These are phyloP conservation scores for Bryoglossum gracile DNA, from an alignment of 495 filamentous ascomycete genomes.

Conservation along the genomic window DNA sequence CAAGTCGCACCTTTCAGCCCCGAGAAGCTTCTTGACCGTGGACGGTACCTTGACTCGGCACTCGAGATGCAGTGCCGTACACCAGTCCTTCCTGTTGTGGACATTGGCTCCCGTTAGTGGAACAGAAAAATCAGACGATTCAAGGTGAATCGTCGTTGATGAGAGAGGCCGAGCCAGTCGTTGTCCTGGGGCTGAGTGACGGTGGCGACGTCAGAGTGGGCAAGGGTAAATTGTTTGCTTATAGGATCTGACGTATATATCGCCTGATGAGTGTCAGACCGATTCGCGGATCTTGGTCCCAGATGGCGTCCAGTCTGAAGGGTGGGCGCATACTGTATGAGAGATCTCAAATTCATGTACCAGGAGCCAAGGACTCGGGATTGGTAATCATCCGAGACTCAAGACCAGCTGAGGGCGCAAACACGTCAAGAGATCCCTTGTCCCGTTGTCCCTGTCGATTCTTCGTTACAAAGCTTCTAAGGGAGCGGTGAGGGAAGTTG, in stretches of 20 bases:
- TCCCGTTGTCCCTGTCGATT: not conserved
- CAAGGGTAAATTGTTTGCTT: conserved; percentile 7
- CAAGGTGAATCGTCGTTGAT: conserved; percentile 7
- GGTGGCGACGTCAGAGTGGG: conserved; percentile 2
- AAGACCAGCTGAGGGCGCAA: conserved; percentile 13
- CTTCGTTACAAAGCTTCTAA: not conserved
- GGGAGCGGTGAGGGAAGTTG: conserved; percentile 10
- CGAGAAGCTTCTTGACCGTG: no score
- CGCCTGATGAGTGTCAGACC: conserved; percentile 15
- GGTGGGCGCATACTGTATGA: not conserved
- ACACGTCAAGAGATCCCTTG: conserved; percentile 11
- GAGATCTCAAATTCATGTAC: conserved; percentile 15
- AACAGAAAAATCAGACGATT: conserved; percentile 11
- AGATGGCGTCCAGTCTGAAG: no score
- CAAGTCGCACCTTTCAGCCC: no score
- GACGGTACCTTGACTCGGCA: no score
- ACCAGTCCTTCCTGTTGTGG: no score
- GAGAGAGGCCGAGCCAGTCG: conserved; percentile 1
- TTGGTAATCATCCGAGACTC: conserved; percentile 15
- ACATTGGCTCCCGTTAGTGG: no score
- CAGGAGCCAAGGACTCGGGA: conserved; percentile 19
- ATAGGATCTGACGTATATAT: not conserved
- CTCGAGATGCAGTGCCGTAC: no score
- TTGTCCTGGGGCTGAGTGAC: conserved; percentile 19
- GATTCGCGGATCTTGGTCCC: not conserved